Percentiles rank a stretch among this genome's conserved stretches.
Evolutionary conservation across 768 basidiomycete genomes (phyloP).

Genomic region (Suillus placidus): DNA sequence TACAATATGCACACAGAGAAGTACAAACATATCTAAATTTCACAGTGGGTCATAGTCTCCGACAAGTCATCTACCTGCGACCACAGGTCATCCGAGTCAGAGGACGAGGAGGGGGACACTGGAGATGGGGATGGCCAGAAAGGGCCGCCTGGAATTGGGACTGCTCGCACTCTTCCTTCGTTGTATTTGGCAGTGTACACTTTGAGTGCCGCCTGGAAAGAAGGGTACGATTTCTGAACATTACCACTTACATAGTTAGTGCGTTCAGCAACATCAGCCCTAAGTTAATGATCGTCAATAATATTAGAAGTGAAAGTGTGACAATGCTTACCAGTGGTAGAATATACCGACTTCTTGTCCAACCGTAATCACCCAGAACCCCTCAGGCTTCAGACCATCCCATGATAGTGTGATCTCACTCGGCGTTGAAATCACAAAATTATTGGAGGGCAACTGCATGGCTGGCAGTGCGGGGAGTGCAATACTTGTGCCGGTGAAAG

Average conservation of each 20-base stretch:
- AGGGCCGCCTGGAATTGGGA: background rate
- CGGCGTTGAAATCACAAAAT: background rate
- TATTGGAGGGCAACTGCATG: too few species aligned
- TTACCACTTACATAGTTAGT: slow-evolving; percentile 1
- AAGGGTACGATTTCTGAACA: background rate
- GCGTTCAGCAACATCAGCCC: slow-evolving; percentile 4
- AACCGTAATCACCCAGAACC: slow-evolving; percentile 2
- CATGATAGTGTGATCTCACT: background rate
- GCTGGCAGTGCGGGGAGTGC: too few species aligned
- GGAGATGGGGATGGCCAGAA: background rate
- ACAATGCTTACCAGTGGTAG: background rate
- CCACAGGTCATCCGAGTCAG: too few species aligned
- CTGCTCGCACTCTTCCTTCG: background rate
- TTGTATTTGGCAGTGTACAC: background rate
- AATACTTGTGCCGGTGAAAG: too few species aligned
- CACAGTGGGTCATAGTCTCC: too few species aligned
- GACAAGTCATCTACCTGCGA: background rate
- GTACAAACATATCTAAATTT: too few species aligned
- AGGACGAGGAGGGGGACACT: fast-evolving
- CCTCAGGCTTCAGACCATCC: background rate
- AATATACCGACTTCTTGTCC: slow-evolving; percentile 7
- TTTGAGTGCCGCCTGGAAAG: background rate
- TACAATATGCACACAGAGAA: too few species aligned
- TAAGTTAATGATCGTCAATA: background rate
- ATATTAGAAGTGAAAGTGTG: too few species aligned